Conservation (phyloP, 2,329 filamentous ascomycete genomes). For the Fusarium concolor region DNA sequence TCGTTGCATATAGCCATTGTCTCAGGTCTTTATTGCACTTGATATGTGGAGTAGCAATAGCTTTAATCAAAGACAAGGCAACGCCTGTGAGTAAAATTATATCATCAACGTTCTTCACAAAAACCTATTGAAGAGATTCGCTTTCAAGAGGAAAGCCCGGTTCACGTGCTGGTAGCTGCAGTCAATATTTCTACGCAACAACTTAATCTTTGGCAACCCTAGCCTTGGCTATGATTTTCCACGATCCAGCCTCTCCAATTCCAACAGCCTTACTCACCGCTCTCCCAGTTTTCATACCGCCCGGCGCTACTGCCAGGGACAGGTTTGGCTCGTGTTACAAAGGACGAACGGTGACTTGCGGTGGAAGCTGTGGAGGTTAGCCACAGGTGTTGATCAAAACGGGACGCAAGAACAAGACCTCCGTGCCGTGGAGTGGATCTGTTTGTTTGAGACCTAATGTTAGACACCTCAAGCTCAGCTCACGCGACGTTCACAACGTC, state of each 20-base stretch:
- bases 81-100: no score
- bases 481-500: slow-evolving; percentile 4
- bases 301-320: slow-evolving; percentile 18
- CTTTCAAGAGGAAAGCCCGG: no score
- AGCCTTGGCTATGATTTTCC: slow-evolving; percentile 7
- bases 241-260: slow-evolving; percentile 27
- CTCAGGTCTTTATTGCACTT: background rate
- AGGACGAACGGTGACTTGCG: slow-evolving; percentile 15
- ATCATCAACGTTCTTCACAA: no score
- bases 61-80: background rate
- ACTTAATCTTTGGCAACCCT: background rate
- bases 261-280: slow-evolving; percentile 26
- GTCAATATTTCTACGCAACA: no score
- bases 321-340: slow-evolving; percentile 15
- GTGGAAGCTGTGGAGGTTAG: slow-evolving; percentile 28
- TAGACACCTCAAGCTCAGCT: slow-evolving; percentile 14
- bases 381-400: slow-evolving; percentile 27
- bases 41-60: background rate
- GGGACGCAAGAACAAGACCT: slow-evolving; percentile 27
- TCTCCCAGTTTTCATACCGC: background rate
- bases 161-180: no score
- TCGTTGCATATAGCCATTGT: no score
- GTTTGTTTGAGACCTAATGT: background rate
- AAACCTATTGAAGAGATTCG: no score
- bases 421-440: slow-evolving; percentile 6